Evolutionary conservation across 139 green algal species (phyloP).

Genomic region (Raphidocelis subcapitata): DNA sequence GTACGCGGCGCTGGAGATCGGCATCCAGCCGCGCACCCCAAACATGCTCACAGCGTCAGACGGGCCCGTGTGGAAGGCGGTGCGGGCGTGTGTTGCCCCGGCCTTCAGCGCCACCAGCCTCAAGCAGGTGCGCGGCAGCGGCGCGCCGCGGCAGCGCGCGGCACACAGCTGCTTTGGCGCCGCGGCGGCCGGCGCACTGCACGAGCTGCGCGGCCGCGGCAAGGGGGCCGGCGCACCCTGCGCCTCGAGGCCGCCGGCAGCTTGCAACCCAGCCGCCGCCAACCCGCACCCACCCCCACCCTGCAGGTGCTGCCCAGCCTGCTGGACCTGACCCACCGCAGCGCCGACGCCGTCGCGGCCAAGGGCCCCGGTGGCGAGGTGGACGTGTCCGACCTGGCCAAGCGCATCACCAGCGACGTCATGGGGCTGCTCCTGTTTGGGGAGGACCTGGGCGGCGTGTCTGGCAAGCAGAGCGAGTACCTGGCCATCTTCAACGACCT

Average conservation of each 20-base stretch:
- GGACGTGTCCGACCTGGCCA: constrained; percentile 5
- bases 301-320: constrained; percentile 2
- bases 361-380: background rate
- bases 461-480: background rate
- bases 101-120: constrained; percentile 15
- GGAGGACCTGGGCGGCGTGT: constrained; percentile 10
- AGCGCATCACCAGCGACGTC: constrained; percentile 10
- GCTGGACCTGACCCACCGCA: background rate
- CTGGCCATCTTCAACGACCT: background rate
- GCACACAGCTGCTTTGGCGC: too few relatives aligned
- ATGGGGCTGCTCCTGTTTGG: constrained; percentile 12
- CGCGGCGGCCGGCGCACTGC: too few relatives aligned
- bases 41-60: constrained; percentile 9
- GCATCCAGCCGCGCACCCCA: background rate
- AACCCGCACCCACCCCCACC: background rate
- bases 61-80: constrained; percentile 1
- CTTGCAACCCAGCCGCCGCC: background rate
- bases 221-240: too few relatives aligned
- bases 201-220: background rate
- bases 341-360: background rate
- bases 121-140: constrained; percentile 21
- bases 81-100: background rate
- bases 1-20: background rate
- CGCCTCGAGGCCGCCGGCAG: too few relatives aligned
- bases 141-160: background rate